Base-by-base conservation (phyloP, 2,329 filamentous ascomycete genomes). In the Chrysoporthe austroafricana region DNA sequence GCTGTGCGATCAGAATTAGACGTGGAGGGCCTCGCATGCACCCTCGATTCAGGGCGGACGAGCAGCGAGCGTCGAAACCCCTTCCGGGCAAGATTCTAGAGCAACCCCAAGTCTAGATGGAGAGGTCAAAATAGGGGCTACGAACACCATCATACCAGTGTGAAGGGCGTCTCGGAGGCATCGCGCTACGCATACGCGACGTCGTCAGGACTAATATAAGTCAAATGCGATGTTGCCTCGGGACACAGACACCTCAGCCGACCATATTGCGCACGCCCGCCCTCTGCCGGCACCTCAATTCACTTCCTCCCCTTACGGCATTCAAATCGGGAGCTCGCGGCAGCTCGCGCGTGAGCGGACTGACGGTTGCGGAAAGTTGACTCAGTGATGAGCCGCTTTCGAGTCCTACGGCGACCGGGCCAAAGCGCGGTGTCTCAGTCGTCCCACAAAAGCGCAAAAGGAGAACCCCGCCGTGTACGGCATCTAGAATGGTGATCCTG, bases 381-480 rank as follows among this genome's bases (percentile, higher is more conserved):
- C 54, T 39, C 16, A 39, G 13, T 6, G 18, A 13, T 32, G 54
- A n/a, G 50, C 50, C 50, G 26, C 50, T 54, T 54, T 54, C 54
- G 54, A 39, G 54, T 13, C 8, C 54, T 16, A 57, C 18, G 32
- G 54, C 16, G 52, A 14, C 21, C 50, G 8, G 34, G 54, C 34
- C 16, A 26, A 14, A n/a, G 9, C 13, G n/a, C 26, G 13, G n/a
- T 36, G 52, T 54, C 7, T 21, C 18, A 26, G 42, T 16, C 18
- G 32, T 50, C 54, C 34, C 54, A 57, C 54, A 57, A 57, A 57
- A 32, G 18, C n/a, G 32, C 21, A 4, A 57, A 57, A 57, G 54
- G 18, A 39, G 32, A 21, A 4, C 13, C 26, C 50, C 21, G 50
- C 26, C 11, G 26, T 5, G 50, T 32, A 16, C 21, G 26, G 50